Evolutionary conservation across 2,329 filamentous ascomycete genomes (phyloP).

Genomic region (Fusarium sp.): DNA sequence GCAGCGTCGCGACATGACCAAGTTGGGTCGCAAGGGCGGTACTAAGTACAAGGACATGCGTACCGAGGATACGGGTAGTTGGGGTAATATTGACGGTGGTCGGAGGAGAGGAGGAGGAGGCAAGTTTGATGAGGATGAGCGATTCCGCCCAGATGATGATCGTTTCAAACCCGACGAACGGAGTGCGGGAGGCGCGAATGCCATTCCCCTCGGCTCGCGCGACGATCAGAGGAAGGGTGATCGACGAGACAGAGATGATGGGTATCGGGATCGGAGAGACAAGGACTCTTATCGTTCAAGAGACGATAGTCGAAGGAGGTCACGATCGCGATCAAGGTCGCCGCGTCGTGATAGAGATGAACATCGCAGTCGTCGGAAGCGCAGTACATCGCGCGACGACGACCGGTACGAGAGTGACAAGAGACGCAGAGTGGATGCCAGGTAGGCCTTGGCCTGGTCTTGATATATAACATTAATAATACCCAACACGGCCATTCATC

Average conservation of each 20-base stretch:
- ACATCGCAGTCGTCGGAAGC: slow-evolving; percentile 60
- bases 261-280: slow-evolving; percentile 41
- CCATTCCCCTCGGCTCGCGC: slow-evolving; percentile 71
- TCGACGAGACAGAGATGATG: slow-evolving; percentile 40
- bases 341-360: slow-evolving; percentile 57
- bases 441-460: slow-evolving; percentile 34
- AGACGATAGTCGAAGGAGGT: slow-evolving; percentile 36
- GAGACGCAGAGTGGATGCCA: slow-evolving; percentile 62
- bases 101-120: slow-evolving; percentile 43
- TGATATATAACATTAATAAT: slow-evolving; percentile 41
- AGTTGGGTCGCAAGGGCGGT: slow-evolving; percentile 88
- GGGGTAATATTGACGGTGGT: slow-evolving; percentile 71
- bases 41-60: slow-evolving; percentile 90
- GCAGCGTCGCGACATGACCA: slow-evolving; percentile 92
- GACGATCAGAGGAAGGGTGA: slow-evolving; percentile 46
- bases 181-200: slow-evolving; percentile 71
- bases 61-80: slow-evolving; percentile 87
- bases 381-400: slow-evolving; percentile 63
- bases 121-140: slow-evolving; percentile 62
- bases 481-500: slow-evolving; percentile 26
- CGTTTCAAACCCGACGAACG: slow-evolving; percentile 53
- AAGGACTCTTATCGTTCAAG: slow-evolving; percentile 40
- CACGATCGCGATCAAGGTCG: slow-evolving; percentile 61
- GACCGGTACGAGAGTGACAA: slow-evolving; percentile 66
- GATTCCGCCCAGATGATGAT: slow-evolving; percentile 71